A percentile compares a stretch with the other conserved stretches of the same genome.
Conservation (phyloP, 2,329 filamentous ascomycete genomes). For the Calonectria pteridis region DNA sequence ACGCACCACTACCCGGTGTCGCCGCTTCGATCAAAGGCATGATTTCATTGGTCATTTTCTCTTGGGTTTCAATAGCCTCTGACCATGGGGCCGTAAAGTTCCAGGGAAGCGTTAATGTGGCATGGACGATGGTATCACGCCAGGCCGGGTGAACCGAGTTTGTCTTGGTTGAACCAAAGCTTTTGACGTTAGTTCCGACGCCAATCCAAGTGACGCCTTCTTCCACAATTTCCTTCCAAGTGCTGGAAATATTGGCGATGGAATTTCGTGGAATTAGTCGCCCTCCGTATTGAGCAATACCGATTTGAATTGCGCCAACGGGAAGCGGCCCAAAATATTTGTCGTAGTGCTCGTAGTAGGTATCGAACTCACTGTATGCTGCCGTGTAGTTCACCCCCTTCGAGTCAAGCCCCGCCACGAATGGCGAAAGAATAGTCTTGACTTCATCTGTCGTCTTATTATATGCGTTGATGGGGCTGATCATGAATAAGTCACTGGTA, state of each 20-base stretch:
- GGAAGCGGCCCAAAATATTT: conserved; percentile 57
- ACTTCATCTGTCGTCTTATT: conserved; percentile 58
- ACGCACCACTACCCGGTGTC: neutral
- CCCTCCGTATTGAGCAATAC: conserved; percentile 49
- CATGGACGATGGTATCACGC: conserved; percentile 51
- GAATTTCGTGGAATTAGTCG: neutral
- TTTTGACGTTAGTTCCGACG: conserved; percentile 44
- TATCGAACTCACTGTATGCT: conserved; percentile 35
- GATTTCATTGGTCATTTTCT: neutral
- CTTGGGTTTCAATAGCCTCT: neutral
- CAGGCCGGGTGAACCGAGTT: conserved; percentile 58
- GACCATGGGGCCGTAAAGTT: conserved; percentile 14
- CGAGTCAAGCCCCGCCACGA: conserved; percentile 27
- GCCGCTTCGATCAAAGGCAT: neutral
- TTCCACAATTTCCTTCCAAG: conserved; percentile 28
- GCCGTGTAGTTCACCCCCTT: conserved; percentile 27
- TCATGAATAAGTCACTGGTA: conserved; percentile 58
- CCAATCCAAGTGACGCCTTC: conserved; percentile 46
- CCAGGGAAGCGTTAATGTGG: conserved; percentile 5
- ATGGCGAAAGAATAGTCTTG: conserved; percentile 54
- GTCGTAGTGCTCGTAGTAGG: conserved; percentile 57
- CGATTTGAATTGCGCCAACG: conserved; percentile 48
- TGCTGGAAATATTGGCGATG: conserved; percentile 4
- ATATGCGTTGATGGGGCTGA: conserved; percentile 56
- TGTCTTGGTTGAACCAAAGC: conserved; percentile 36